Conservation (phyloP, 768 basidiomycete genomes). For the Asterophora parasitica region DNA sequence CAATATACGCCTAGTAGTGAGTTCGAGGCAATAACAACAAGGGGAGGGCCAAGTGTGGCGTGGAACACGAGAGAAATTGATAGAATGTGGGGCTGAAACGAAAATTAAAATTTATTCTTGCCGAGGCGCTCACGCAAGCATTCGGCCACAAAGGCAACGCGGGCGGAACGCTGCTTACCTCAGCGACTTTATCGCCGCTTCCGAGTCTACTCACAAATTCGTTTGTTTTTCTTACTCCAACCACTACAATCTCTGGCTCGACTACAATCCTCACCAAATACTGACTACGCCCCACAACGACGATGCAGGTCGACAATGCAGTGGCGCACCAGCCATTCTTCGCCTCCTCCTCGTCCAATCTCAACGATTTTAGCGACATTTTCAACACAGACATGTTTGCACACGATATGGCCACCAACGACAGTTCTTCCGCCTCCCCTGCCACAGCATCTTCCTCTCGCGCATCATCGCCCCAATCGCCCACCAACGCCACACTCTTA, state of each 20-base stretch:
- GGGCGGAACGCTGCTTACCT: conserved; percentile 10
- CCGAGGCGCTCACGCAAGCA: conserved; percentile 12
- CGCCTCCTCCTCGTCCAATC: conserved; percentile 12
- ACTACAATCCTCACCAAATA: no score
- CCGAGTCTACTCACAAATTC: conserved; percentile 3
- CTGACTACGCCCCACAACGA: neutral
- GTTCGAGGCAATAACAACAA: no score
- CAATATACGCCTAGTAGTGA: no score
- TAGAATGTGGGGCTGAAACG: conserved; percentile 1
- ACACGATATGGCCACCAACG: conserved; percentile 22
- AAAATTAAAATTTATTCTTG: neutral
- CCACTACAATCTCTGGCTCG: conserved; percentile 1
- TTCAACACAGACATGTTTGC: conserved; percentile 61
- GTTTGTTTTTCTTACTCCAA: conserved; percentile 3
- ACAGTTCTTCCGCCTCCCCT: conserved; percentile 22
- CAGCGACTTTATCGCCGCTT: neutral
- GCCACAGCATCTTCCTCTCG: conserved; percentile 36
- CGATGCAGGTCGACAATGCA: conserved; percentile 41
- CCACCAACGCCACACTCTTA: conserved; percentile 33
- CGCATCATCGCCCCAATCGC: conserved; percentile 41
- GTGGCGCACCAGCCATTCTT: conserved; percentile 21
- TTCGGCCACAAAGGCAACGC: neutral
- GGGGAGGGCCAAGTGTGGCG: no score
- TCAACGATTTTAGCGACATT: conserved; percentile 52
- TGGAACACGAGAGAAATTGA: conserved; percentile 2